Evolutionary conservation across 2,329 filamentous ascomycete species (phyloP).

Genomic region (Botrytis squamosa): DNA sequence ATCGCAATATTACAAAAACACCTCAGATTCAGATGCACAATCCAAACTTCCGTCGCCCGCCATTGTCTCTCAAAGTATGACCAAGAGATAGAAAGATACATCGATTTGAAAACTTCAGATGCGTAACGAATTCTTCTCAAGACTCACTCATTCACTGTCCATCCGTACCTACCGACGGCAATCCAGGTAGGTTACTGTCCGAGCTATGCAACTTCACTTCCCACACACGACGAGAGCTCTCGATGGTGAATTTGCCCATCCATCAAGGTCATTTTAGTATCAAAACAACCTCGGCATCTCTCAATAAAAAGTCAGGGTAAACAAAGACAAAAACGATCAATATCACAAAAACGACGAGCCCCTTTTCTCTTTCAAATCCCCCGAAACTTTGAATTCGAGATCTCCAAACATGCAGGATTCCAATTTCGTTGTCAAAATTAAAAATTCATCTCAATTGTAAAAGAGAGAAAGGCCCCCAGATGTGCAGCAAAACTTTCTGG

Average conservation of each 20-base stretch:
- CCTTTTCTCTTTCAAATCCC: background rate
- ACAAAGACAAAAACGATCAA: background rate
- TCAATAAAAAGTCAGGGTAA: background rate
- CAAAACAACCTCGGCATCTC: background rate
- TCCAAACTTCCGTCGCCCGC: background rate
- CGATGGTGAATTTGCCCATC: no score
- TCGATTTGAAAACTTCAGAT: background rate
- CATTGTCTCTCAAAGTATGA: background rate
- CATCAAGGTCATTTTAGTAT: background rate
- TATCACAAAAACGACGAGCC: background rate
- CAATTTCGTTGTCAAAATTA: background rate
- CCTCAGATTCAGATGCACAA: background rate
- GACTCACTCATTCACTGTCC: background rate
- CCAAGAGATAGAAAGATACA: background rate
- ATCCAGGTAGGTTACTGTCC: background rate
- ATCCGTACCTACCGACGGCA: background rate
- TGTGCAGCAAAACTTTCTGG: background rate
- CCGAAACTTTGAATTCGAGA: background rate
- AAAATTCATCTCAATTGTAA: background rate
- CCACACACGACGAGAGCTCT: background rate
- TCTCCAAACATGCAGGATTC: background rate
- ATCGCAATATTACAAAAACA: background rate
- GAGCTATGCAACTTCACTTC: background rate
- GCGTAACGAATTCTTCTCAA: background rate
- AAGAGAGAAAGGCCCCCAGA: background rate